These are phyloP conservation scores for Trichoderma sp. DNA, from an alignment of 2,329 filamentous ascomycete species.

Conservation along the genomic window DNA sequence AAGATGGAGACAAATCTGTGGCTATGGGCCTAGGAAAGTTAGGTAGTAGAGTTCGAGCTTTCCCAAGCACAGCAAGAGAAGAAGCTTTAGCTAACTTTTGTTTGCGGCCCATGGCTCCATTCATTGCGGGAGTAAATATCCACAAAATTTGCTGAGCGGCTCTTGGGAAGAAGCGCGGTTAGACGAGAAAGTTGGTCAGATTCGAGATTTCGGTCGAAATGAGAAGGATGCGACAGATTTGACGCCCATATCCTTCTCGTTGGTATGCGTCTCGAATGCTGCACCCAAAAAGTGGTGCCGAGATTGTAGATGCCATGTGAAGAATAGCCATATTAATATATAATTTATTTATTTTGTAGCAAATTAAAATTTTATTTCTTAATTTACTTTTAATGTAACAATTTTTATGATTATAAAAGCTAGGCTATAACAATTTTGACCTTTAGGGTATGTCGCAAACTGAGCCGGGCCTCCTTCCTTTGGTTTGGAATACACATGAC, in stretches of 20 bases:
- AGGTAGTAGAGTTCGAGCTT: too few species aligned
- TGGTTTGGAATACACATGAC: too few species aligned
- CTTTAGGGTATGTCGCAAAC: too few species aligned
- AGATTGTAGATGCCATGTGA: too few species aligned
- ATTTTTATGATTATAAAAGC: too few species aligned
- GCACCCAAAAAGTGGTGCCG: not conserved
- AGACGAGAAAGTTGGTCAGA: not conserved
- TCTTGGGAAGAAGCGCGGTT: not conserved
- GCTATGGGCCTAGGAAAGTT: not conserved
- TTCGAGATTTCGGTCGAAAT: not conserved
- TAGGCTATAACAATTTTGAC: too few species aligned
- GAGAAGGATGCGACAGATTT: not conserved
- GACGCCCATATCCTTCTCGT: not conserved
- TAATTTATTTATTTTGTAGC: too few species aligned
- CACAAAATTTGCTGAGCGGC: not conserved
- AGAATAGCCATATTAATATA: too few species aligned
- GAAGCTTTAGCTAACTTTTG: not conserved
- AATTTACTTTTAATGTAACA: too few species aligned
- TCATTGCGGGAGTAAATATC: not conserved
- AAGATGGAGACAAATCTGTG: not conserved
- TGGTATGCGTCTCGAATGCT: not conserved
- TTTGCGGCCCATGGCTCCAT: not conserved
- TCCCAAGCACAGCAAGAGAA: not conserved
- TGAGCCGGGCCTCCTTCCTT: too few species aligned
- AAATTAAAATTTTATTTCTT: too few species aligned